Conservation (phyloP, 2,329 filamentous ascomycete genomes). For the Aureobasidium mangrovei region DNA sequence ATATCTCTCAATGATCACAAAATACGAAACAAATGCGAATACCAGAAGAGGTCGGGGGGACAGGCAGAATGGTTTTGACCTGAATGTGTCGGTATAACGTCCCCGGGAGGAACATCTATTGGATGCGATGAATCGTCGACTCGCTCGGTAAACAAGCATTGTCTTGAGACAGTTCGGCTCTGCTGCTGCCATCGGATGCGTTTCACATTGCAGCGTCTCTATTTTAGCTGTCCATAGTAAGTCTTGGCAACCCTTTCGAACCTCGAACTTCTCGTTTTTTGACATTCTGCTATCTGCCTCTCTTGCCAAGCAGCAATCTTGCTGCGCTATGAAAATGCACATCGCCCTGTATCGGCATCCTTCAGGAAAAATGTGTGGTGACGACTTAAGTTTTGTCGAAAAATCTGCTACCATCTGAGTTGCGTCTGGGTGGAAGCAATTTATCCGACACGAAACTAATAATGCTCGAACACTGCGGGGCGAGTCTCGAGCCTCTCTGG, state of each 20-base stretch:
- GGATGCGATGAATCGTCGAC: not conserved
- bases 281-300: not conserved
- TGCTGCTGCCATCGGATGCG: not conserved
- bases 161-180: conserved; percentile 2
- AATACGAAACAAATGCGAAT: not conserved
- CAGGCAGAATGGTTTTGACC: too few relatives aligned
- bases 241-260: conserved; percentile 2
- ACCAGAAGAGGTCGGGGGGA: not conserved
- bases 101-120: not conserved
- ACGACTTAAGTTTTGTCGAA: too few relatives aligned
- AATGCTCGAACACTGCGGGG: not conserved
- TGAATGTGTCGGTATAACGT: too few relatives aligned
- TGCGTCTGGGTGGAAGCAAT: not conserved
- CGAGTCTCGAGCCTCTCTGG: not conserved
- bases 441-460: not conserved
- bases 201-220: conserved; percentile 5
- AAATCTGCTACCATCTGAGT: too few relatives aligned
- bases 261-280: not conserved
- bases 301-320: too few relatives aligned
- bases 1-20: conserved; percentile 8
- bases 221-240: not conserved
- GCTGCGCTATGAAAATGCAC: too few relatives aligned
- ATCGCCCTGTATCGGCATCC: too few relatives aligned
- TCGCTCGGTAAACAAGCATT: not conserved
- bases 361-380: too few relatives aligned